phyloP scores from a whole-genome alignment of 2,329 filamentous ascomycete species.

The Coniochaeta ligniaria region DNA sequence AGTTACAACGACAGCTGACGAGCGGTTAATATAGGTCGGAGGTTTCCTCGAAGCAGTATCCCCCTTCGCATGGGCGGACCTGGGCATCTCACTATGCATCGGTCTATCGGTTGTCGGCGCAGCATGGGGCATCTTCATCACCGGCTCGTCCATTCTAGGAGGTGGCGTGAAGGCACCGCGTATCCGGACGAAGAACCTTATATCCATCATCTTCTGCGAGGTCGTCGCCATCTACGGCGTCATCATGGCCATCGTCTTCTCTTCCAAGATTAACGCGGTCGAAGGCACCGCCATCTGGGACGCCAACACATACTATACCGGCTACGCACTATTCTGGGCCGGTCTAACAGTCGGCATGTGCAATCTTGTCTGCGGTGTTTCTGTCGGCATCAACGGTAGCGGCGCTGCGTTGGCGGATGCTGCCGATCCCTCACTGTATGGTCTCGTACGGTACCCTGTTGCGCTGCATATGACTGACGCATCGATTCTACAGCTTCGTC shows the following conservation, averaged over 20 bases:
- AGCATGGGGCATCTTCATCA: slow-evolving; percentile 99
- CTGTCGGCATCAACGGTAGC: slow-evolving; percentile 96
- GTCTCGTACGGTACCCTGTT: slow-evolving; percentile 11
- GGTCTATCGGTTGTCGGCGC: slow-evolving; percentile 93
- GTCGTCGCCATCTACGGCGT: slow-evolving; percentile 99
- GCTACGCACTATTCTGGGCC: slow-evolving; percentile 92
- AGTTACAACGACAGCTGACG: slow-evolving; percentile 14
- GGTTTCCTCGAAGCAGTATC: slow-evolving; percentile 91
- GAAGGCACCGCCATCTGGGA: slow-evolving; percentile 60
- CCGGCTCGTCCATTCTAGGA: slow-evolving; percentile 93
- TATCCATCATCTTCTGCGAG: slow-evolving; percentile 99
- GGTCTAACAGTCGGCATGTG: slow-evolving; percentile 91
- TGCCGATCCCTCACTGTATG: slow-evolving; percentile 81
- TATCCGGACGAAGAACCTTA: slow-evolving; percentile 98
- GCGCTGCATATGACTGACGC: slow-evolving; percentile 7
- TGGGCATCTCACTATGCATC: slow-evolving; percentile 91
- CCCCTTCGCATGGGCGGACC: slow-evolving; percentile 85
- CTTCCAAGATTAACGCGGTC: slow-evolving; percentile 70
- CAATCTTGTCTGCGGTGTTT: slow-evolving; percentile 92
- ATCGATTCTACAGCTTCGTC: slow-evolving; percentile 63
- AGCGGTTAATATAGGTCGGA: slow-evolving; percentile 56
- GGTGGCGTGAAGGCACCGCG: slow-evolving; percentile 93
- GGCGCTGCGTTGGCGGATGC: slow-evolving; percentile 95
- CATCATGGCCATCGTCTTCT: slow-evolving; percentile 99
- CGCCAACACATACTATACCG: slow-evolving; percentile 82